Evolutionary conservation across 1,284 basidiomycete genomes (phyloP), one percentile per base, ranked within the genome.

Genomic region (Inonotus obliquus): DNA sequence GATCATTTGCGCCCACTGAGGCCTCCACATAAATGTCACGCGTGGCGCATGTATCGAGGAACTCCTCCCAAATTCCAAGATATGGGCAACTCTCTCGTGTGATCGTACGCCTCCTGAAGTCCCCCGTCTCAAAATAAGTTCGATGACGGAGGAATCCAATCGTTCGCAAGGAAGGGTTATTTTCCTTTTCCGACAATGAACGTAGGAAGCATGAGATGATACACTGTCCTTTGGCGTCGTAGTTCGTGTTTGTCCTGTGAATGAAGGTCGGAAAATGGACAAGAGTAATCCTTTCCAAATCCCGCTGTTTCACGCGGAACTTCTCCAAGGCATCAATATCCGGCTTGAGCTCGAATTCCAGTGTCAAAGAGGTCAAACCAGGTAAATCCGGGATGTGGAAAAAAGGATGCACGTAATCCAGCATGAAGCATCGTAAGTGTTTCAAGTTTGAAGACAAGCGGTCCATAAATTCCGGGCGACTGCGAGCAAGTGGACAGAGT

Each of bases 141-240:
- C 44, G 44, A 52, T 58, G 54, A 4, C 60, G 47, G 27, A 59
- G 53, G 37, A 63, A 59, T 5, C 62, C 62, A 17, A 63, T 63
- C 5, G 58, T 39, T 23, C 25, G 17, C 35, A 63, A 32, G 19
- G 41, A 54, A 25, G 57, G 52, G 27, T 54, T 57, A 25, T 59
- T 23, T n/a, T 32, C 19, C 25, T 17, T 21, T 13, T 63, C 32
- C 35, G 60, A 38, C 11, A 63, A 51, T 41, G 52, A 55, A 17
- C 6, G 25, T 32, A 63, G 51, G 38, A 60, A 63, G 19, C 52
- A 53, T 19, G 45, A 59, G 9, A 57, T 14, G 39, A 57, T 25
- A 9, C 19, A 35, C 35, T 37, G 32, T 21, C 47, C 49, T 32
- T 53, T 39, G 23, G 35, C 2, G 45, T 54, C 49, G 19, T 29